These are phyloP conservation scores for Beauveria caledonica DNA, from an alignment of 2,329 filamentous ascomycete species.

Conservation along the genomic window DNA sequence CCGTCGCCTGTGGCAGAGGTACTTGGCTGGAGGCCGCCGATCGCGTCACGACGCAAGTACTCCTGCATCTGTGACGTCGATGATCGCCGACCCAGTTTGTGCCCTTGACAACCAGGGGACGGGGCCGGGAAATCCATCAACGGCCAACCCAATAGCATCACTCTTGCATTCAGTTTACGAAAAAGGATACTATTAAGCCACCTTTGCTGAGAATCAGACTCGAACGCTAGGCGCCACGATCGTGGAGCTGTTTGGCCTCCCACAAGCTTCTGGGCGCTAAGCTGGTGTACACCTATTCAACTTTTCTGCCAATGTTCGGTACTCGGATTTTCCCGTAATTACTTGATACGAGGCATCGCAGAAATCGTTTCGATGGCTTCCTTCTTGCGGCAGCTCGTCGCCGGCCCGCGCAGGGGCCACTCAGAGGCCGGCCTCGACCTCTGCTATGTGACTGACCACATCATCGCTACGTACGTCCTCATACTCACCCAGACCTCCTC, in stretches of 20 bases:
- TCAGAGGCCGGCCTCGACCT: constrained; percentile 84
- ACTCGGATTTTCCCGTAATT: rapidly evolving
- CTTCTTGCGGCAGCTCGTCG: constrained; percentile 82
- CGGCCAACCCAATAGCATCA: too few relatives aligned
- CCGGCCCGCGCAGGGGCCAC: constrained; percentile 75
- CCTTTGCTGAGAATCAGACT: too few relatives aligned
- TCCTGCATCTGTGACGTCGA: constrained; percentile 2
- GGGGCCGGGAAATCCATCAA: too few relatives aligned
- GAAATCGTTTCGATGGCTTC: constrained; percentile 50
- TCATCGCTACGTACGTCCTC: constrained; percentile 48
- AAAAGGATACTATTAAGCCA: too few relatives aligned
- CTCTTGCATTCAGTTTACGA: too few relatives aligned
- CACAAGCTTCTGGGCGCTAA: neutral
- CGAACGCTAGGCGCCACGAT: too few relatives aligned
- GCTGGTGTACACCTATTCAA: neutral
- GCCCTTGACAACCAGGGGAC: too few relatives aligned
- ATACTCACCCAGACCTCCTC: neutral
- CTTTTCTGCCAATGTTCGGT: neutral
- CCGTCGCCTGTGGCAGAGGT: neutral
- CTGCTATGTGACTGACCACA: constrained; percentile 87
- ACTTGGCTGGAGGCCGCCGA: constrained; percentile 5
- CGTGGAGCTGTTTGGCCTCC: neutral
- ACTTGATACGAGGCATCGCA: neutral
- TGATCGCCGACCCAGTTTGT: neutral
- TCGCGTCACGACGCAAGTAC: neutral